Conservation (phyloP, 306 rosid species). For the Vigna reflexopilosa region DNA sequence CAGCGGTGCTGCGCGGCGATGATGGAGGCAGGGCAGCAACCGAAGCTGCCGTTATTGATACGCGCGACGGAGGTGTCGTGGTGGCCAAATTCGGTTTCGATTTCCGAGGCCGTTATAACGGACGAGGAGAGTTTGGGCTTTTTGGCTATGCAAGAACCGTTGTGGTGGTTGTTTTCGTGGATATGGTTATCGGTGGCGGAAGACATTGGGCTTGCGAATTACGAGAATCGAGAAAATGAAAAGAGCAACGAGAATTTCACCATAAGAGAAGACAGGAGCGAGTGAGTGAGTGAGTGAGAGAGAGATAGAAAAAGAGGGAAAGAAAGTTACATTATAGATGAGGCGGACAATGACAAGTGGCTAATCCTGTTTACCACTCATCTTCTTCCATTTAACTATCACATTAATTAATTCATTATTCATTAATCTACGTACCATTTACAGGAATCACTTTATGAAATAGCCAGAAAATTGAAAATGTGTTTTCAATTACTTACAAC, state of each 20-base stretch:
- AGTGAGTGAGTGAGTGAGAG: neutral
- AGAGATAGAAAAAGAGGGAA: too few relatives aligned
- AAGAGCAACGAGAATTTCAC: neutral
- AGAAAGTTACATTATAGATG: neutral
- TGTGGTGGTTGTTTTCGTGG: constrained; percentile 46
- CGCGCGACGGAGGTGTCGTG: constrained; percentile 80
- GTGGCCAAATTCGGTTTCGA: constrained; percentile 73
- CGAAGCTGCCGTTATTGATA: constrained; percentile 95
- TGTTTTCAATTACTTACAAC: too few relatives aligned
- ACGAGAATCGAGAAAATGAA: neutral
- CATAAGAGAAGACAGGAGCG: constrained; percentile 4
- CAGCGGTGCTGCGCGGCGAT: constrained; percentile 64
- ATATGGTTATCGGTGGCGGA: constrained; percentile 2
- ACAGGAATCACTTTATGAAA: too few relatives aligned
- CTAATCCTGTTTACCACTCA: neutral
- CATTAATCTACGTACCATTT: too few relatives aligned
- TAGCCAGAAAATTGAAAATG: too few relatives aligned
- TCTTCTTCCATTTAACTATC: too few relatives aligned
- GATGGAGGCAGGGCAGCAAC: constrained; percentile 78
- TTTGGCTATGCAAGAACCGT: constrained; percentile 65
- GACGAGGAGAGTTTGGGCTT: constrained; percentile 58
- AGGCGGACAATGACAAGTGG: constrained; percentile 29
- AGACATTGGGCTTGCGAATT: constrained; percentile 42
- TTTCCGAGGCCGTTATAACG: constrained; percentile 60
- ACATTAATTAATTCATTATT: too few relatives aligned